phyloP scores from a whole-genome alignment of 179 eudicot species.

The Spinacia oleracea region DNA sequence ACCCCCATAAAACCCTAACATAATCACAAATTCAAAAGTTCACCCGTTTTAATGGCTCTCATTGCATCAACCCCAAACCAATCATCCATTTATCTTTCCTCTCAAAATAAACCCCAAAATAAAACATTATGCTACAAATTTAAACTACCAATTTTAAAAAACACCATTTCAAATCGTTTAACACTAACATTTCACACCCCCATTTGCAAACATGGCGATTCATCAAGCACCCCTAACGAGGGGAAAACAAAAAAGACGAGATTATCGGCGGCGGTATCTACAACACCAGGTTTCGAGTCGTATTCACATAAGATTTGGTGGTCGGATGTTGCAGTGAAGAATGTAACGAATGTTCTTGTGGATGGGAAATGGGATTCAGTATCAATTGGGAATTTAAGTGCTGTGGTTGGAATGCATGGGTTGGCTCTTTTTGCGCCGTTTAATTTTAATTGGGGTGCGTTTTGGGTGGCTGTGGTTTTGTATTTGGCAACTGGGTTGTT shows the following conservation, averaged over 20 bases:
- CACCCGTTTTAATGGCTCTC: constrained; percentile 4
- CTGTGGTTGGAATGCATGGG: constrained; percentile 52
- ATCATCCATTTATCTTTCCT: neutral
- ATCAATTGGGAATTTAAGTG: constrained; percentile 38
- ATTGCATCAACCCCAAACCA: neutral
- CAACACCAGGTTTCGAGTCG: neutral
- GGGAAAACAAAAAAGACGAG: constrained; percentile 5
- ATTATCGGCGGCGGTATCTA: neutral
- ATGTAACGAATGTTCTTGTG: constrained; percentile 37
- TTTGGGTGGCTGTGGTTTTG: constrained; percentile 56
- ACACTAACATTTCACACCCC: neutral
- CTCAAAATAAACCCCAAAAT: neutral
- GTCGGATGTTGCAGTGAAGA: constrained; percentile 55
- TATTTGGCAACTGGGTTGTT: constrained; percentile 58
- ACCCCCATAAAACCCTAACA: neutral
- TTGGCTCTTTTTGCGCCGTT: constrained; percentile 67
- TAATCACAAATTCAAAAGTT: neutral
- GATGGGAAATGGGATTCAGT: constrained; percentile 51
- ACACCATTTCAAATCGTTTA: neutral
- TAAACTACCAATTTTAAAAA: neutral
- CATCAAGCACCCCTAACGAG: constrained; percentile 16
- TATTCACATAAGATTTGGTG: constrained; percentile 24
- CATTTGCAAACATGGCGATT: constrained; percentile 6
- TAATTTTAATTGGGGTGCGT: constrained; percentile 61
- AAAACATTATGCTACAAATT: neutral